Percentiles rank a stretch among this genome's conserved stretches.
These are phyloP conservation scores for Cinnamomum micranthum DNA, from an alignment of 164 flowering plant species.

Conservation along the genomic window DNA sequence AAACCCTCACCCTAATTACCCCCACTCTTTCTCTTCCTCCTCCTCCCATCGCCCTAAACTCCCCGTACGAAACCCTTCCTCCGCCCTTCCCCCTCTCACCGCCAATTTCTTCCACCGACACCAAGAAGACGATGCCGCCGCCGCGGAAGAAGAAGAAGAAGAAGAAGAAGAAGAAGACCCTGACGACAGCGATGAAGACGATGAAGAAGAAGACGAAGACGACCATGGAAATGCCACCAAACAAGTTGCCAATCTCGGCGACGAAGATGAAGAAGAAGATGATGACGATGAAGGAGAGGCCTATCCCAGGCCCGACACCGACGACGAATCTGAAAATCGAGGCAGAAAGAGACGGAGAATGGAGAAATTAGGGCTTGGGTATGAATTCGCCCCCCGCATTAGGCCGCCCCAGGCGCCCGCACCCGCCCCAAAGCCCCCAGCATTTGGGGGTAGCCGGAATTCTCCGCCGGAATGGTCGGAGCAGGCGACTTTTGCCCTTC, in stretches of 20 bases:
- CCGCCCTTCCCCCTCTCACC: constrained; percentile 11
- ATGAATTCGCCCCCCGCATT: constrained; percentile 44
- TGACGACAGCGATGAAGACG: constrained; percentile 9
- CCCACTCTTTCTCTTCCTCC: constrained; percentile 14
- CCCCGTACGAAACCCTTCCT: constrained; percentile 27
- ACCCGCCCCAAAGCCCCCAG: constrained; percentile 9
- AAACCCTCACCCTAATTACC: constrained; percentile 19
- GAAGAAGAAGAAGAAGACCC: constrained; percentile 16
- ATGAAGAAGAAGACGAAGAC: constrained; percentile 18
- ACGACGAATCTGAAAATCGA: constrained; percentile 28
- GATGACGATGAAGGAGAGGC: constrained; percentile 14
- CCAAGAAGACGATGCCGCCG: constrained; percentile 23
- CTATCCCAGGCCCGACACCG: constrained; percentile 1
- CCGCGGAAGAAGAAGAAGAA: constrained; percentile 18
- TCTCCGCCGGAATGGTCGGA: constrained; percentile 59
- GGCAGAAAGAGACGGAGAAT: constrained; percentile 50
- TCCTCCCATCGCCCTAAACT: constrained; percentile 19
- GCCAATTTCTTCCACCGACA: constrained; percentile 20
- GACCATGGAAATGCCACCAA: not conserved
- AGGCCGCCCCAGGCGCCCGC: constrained; percentile 2
- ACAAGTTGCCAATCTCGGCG: not conserved
- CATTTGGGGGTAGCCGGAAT: constrained; percentile 9
- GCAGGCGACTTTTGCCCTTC: constrained; percentile 45
- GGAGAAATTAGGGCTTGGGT: constrained; percentile 30
- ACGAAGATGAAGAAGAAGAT: constrained; percentile 13